Percentiles rank a stretch among this genome's conserved stretches.
phyloP scores from a whole-genome alignment of 768 basidiomycete genomes.

The Cystobasidium ongulense region DNA sequence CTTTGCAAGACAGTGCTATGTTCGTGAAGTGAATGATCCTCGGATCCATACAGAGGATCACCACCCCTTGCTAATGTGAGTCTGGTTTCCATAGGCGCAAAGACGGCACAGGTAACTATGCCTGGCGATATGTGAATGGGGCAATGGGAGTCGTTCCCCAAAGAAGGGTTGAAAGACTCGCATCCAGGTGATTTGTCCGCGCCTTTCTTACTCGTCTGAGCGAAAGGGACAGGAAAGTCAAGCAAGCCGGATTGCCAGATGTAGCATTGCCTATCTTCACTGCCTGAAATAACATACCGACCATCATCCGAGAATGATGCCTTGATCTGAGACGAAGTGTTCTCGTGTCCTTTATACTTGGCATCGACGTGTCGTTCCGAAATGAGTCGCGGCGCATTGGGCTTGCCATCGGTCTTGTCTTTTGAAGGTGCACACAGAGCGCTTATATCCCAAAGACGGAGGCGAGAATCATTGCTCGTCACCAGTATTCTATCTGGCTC shows the following conservation, averaged over 20 bases:
- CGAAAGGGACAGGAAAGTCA: background rate
- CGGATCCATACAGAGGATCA: slow-evolving; percentile 31
- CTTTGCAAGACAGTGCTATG: background rate
- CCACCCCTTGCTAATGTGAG: slow-evolving; percentile 32
- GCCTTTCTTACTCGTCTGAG: background rate
- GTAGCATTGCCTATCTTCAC: slow-evolving; percentile 35
- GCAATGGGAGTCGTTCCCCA: background rate
- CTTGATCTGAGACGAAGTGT: slow-evolving; percentile 35
- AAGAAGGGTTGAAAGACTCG: slow-evolving; percentile 2
- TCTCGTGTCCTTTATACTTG: slow-evolving; percentile 42
- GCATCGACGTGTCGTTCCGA: slow-evolving; percentile 31
- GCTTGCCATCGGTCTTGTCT: background rate
- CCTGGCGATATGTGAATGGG: slow-evolving; percentile 5
- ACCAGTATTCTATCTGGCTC: slow-evolving; percentile 38
- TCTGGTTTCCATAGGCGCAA: slow-evolving; percentile 37
- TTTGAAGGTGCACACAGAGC: slow-evolving; percentile 18
- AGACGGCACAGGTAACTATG: slow-evolving; percentile 40
- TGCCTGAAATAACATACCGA: slow-evolving; percentile 39
- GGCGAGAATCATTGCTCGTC: slow-evolving; percentile 41
- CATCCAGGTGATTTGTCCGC: slow-evolving; percentile 1
- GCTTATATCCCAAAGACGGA: slow-evolving; percentile 39
- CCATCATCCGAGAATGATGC: slow-evolving; percentile 40
- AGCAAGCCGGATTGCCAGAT: slow-evolving; percentile 30
- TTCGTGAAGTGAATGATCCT: background rate
- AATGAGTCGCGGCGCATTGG: background rate